Evolutionary conservation across 805 yeast species (phyloP).

Genomic region (Schwanniomyces vanrijiae): DNA sequence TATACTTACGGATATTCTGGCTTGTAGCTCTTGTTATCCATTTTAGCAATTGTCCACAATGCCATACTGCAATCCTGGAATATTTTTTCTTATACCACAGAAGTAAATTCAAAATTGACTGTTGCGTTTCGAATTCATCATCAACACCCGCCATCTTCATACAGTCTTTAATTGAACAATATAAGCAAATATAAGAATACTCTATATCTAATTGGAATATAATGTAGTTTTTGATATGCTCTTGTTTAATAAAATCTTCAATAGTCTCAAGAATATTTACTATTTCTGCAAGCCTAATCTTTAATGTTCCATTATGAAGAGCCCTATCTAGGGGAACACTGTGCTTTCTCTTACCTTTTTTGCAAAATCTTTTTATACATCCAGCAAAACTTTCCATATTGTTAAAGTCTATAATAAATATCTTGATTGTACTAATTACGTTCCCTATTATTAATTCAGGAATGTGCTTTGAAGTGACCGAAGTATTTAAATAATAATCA

Average conservation of each 20-base stretch:
- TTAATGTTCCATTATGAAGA: neutral
- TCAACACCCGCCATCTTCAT: conserved; percentile 2
- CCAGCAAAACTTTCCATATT: neutral
- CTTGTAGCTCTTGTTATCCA: neutral
- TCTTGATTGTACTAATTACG: neutral
- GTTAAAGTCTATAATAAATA: neutral
- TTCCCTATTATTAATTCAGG: conserved; percentile 1
- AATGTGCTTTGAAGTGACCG: neutral
- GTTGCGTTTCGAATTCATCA: conserved; percentile 1
- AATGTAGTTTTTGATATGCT: neutral
- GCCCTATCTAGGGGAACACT: neutral
- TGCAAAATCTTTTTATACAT: neutral
- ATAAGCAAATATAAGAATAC: conserved; percentile 1
- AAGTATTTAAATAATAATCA: neutral
- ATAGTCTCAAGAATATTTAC: neutral
- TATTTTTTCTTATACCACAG: neutral
- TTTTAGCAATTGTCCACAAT: neutral
- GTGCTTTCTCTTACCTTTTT: neutral
- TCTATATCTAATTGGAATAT: conserved; percentile 1
- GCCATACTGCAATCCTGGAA: neutral
- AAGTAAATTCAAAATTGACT: neutral
- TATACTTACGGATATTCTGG: neutral
- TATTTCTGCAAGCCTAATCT: neutral
- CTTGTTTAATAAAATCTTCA: neutral
- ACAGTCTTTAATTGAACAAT: neutral